Base-by-base conservation (phyloP, 2,329 filamentous ascomycete species). In the Pyricularia grisea region DNA sequence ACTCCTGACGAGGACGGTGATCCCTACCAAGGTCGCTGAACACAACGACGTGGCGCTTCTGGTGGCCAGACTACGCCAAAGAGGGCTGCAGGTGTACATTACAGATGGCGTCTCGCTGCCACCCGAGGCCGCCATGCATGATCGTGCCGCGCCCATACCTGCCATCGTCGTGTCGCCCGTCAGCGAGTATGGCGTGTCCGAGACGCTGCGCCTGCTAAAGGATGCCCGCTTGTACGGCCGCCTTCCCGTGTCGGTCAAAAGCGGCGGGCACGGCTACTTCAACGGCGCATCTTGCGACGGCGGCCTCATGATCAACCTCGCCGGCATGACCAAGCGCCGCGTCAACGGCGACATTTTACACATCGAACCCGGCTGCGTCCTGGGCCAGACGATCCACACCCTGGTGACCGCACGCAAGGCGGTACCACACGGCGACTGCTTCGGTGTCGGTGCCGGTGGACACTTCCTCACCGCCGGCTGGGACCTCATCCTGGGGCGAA, bases 211-310 rank as follows among this genome's bases (percentile, higher is more conserved):
- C 11, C 64, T 66, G 64, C 17, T 66, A 20, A 66, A 42, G 31
- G 31, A 25, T 4, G 64, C 31, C 17, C n/a, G n/a, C 4, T 20
- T 66, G 6, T 42, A 66, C 64, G 64, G 31, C 2, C 64, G 30
- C 14, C 64, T 66, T 2, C 31, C 64, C 30, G 64, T 66, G 2
- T 66, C 64, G n/a, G 64, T 66, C 64, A 66, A 66, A 31, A 66
- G 64, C 64, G 64, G 64, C 28, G 64, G 64, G 31, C 64, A 66
- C 64, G 64, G 64, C 31, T 66, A 66, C 64, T 66, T 66, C 64
- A 66, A 66, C 64, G 64, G 64, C 30, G 64, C 64, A 6, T 36
- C 64, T 1, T 66, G 64, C 30, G 10, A 23, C 3, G 64, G 30
- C 14, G 42, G 42, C 17, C 31, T 66, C 31, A 66, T 66, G 64